A percentile compares a stretch with the other conserved stretches of the same genome.
These are phyloP conservation scores for Cornus controversa DNA, from an alignment of 148 eudicot species.

Conservation along the genomic window DNA sequence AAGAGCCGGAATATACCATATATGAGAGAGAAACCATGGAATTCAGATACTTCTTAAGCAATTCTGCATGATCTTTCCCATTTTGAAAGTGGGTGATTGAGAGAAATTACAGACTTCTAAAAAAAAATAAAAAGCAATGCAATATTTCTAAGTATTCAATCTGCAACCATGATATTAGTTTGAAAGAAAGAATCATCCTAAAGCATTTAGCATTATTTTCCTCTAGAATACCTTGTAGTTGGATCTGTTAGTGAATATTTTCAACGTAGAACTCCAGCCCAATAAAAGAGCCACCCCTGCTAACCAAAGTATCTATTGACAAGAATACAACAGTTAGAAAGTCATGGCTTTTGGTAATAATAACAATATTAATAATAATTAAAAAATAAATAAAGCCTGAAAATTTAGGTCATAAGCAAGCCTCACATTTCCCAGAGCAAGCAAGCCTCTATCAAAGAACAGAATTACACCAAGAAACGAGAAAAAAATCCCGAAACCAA, in stretches of 20 bases:
- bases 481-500: constrained; percentile 60
- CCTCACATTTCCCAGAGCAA: constrained; percentile 64
- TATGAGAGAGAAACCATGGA: not conserved
- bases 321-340: not conserved
- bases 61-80: not conserved
- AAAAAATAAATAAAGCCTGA: too few species aligned
- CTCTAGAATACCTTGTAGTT: constrained; percentile 46
- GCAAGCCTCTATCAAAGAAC: constrained; percentile 62
- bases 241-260: constrained; percentile 40
- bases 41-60: not conserved
- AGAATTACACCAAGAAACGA: constrained; percentile 46
- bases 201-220: not conserved
- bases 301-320: constrained; percentile 46
- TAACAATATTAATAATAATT: not conserved
- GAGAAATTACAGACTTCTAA: not conserved
- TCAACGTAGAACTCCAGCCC: constrained; percentile 51
- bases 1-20: not conserved
- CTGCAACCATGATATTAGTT: not conserved
- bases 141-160: not conserved
- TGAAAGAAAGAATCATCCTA: not conserved
- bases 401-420: not conserved
- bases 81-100: not conserved
- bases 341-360: not conserved
- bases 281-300: constrained; percentile 47
- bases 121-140: not conserved